Percentiles rank a stretch among this genome's conserved stretches.
Evolutionary conservation across 192 early-diverging fungal genomes (phyloP).

Genomic region (Chytriomyces hyalinus): DNA sequence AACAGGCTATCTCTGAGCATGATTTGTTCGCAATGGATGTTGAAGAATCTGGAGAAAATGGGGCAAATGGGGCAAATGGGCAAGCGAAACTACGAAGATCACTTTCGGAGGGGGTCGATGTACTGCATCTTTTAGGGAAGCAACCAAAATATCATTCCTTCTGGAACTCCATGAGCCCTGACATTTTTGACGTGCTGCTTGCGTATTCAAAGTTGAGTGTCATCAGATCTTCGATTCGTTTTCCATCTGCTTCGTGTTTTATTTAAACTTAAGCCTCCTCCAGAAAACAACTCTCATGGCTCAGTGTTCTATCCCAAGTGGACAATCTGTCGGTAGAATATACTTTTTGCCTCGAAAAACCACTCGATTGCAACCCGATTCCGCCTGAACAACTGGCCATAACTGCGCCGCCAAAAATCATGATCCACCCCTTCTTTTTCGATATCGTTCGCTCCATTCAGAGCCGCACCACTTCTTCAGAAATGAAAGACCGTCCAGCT

Average conservation of each 20-base stretch:
- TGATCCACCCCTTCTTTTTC: constrained; percentile 31
- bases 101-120: not conserved
- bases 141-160: constrained; percentile 1
- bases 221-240: not conserved
- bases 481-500: constrained; percentile 1
- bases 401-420: constrained; percentile 7
- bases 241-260: not conserved
- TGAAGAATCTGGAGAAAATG: not conserved
- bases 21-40: not conserved
- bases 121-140: not conserved
- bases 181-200: constrained; percentile 6
- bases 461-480: not conserved
- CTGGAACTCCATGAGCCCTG: constrained; percentile 5
- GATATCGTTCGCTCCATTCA: constrained; percentile 27
- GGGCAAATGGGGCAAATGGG: not conserved
- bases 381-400: not conserved
- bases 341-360: not conserved
- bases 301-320: constrained; percentile 15
- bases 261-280: not conserved
- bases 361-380: not conserved
- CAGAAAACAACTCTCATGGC: constrained; percentile 24
- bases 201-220: constrained; percentile 6
- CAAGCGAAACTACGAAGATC: not conserved
- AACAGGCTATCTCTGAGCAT: not conserved
- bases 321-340: constrained; percentile 24